These are phyloP conservation scores for Lachancea nothofagi DNA, from an alignment of 805 yeast genomes.

Conservation along the genomic window DNA sequence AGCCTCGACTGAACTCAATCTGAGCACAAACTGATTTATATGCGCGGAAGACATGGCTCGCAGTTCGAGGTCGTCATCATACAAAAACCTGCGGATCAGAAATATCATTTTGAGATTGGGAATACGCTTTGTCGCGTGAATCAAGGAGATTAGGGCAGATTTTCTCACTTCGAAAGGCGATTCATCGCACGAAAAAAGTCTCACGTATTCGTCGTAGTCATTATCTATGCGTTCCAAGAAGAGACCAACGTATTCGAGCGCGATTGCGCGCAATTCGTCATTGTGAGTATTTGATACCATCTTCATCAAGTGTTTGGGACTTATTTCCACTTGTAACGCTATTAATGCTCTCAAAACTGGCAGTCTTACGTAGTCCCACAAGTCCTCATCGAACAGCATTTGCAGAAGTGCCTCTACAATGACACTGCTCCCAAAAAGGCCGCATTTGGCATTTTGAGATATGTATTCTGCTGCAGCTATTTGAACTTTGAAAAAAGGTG, in stretches of 20 bases:
- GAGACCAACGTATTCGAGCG: slow-evolving; percentile 49
- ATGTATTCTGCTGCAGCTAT: slow-evolving; percentile 36
- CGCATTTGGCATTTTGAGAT: slow-evolving; percentile 1
- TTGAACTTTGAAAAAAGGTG: slow-evolving; percentile 43
- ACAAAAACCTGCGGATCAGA: slow-evolving; percentile 36
- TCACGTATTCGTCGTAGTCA: slow-evolving; percentile 13
- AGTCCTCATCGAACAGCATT: slow-evolving; percentile 22
- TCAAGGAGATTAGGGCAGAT: slow-evolving; percentile 24
- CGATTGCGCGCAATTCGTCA: slow-evolving; percentile 42
- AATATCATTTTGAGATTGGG: slow-evolving; percentile 16
- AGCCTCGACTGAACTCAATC: slow-evolving; percentile 10
- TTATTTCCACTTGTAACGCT: slow-evolving; percentile 16
- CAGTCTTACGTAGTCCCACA: slow-evolving; percentile 45
- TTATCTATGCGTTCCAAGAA: slow-evolving; percentile 26
- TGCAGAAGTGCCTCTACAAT: slow-evolving; percentile 17
- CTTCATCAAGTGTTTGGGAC: slow-evolving; percentile 19
- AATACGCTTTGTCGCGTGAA: slow-evolving; percentile 10
- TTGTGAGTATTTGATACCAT: slow-evolving; percentile 28
- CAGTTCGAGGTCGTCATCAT: slow-evolving; percentile 65
- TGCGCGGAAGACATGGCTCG: slow-evolving; percentile 44
- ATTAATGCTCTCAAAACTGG: slow-evolving; percentile 36
- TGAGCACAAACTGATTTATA: slow-evolving; percentile 33
- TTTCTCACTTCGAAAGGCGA: slow-evolving; percentile 22
- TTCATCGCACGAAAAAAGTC: slow-evolving; percentile 17
- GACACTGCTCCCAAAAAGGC: neutral